A percentile compares a stretch with the other conserved stretches of the same genome.
phyloP scores from a whole-genome alignment of 225 moss, liverwort and hornwort species.

The Physcomitrellopsis africana region DNA sequence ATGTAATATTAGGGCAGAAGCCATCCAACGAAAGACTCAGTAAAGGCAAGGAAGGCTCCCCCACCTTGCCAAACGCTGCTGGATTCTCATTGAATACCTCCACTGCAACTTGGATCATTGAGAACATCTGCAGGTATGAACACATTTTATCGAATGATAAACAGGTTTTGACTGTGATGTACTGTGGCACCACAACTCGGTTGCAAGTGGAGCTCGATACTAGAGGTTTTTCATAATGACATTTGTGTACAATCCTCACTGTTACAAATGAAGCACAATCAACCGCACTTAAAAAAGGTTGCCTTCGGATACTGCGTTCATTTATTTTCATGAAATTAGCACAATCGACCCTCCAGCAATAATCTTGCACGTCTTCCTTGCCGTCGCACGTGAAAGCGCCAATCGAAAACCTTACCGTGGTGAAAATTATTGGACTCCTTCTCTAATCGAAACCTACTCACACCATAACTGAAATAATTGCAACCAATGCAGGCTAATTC shows the following conservation, averaged over 20 bases:
- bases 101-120: constrained; percentile 86
- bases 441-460: background rate
- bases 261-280: background rate
- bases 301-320: too few relatives aligned
- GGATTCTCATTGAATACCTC: constrained; percentile 85
- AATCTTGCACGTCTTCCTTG: background rate
- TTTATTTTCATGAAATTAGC: background rate
- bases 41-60: background rate
- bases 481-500: too few relatives aligned
- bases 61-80: constrained; percentile 78
- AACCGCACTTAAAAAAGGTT: too few relatives aligned
- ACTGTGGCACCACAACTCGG: background rate
- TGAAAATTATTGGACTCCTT: background rate
- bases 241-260: background rate
- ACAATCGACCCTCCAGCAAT: background rate
- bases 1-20: background rate
- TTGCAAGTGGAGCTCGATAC: background rate
- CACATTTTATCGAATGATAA: background rate
- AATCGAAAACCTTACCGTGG: background rate
- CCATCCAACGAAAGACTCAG: background rate
- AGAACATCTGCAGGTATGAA: constrained; percentile 68
- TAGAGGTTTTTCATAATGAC: background rate
- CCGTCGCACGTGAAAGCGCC: background rate
- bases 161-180: background rate
- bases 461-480: too few relatives aligned